A percentile compares a stretch with the other conserved stretches of the same genome.
Conservation (phyloP, 768 basidiomycete species). For the Amanita fuliginea region DNA sequence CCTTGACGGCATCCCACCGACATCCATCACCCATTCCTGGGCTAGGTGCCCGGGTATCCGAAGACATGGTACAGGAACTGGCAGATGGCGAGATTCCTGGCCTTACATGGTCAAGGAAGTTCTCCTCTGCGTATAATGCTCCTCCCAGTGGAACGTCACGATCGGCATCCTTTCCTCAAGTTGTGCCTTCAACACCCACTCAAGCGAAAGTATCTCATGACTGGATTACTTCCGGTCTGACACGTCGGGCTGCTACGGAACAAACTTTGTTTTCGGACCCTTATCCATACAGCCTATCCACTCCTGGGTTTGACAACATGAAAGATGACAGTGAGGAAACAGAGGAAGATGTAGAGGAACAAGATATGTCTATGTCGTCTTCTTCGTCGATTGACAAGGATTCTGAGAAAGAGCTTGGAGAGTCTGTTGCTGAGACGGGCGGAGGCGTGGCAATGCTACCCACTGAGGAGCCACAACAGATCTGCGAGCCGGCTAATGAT, state of each 20-base stretch:
- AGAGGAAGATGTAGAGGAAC: constrained; percentile 17
- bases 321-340: constrained; percentile 6
- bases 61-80: neutral
- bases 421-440: neutral
- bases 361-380: constrained; percentile 21
- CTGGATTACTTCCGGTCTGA: neutral
- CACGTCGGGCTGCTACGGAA: constrained; percentile 14
- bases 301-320: constrained; percentile 18
- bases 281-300: constrained; percentile 38
- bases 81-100: constrained; percentile 5
- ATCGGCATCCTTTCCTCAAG: constrained; percentile 1
- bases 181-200: neutral
- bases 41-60: neutral
- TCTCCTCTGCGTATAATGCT: neutral
- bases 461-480: neutral
- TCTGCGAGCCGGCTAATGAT: neutral
- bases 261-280: constrained; percentile 29
- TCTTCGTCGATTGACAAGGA: constrained; percentile 9
- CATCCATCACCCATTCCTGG: constrained; percentile 4
- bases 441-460: neutral
- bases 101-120: constrained; percentile 4
- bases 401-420: constrained; percentile 6
- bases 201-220: neutral
- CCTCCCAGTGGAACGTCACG: neutral
- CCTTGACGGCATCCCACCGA: neutral